These are phyloP conservation scores for Gelatoporia subvermispora DNA, from an alignment of 768 basidiomycete genomes.

Conservation along the genomic window DNA sequence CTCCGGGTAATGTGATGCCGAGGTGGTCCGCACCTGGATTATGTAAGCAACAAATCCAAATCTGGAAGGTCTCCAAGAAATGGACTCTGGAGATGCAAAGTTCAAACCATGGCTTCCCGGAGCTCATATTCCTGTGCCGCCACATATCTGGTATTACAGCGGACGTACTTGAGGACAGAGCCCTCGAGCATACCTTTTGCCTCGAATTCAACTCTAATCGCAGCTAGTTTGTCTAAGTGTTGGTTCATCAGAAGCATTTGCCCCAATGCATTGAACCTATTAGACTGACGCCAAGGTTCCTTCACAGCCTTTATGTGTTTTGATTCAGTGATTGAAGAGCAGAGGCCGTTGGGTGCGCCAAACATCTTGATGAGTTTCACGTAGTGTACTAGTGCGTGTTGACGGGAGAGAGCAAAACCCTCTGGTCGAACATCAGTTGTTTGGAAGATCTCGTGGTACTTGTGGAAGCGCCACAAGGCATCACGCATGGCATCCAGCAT, in stretches of 20 bases:
- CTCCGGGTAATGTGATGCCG: too few relatives aligned
- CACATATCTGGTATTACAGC: too few relatives aligned
- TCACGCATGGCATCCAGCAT: conserved; percentile 7
- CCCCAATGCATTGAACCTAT: conserved; percentile 9
- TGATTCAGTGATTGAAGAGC: conserved; percentile 22
- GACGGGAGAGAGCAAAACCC: conserved; percentile 12
- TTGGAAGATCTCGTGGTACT: conserved; percentile 10
- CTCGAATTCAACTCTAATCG: conserved; percentile 10
- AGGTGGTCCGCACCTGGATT: too few relatives aligned
- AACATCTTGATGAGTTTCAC: conserved; percentile 9
- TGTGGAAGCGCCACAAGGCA: conserved; percentile 11
- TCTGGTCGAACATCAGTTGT: conserved; percentile 6
- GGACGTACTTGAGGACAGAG: not conserved
- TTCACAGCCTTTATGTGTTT: conserved; percentile 22
- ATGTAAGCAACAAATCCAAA: too few relatives aligned
- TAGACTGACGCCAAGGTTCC: conserved; percentile 18
- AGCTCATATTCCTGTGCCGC: too few relatives aligned
- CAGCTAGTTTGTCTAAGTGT: conserved; percentile 16
- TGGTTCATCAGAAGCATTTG: conserved; percentile 21
- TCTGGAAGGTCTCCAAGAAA: too few relatives aligned
- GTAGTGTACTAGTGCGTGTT: conserved; percentile 16
- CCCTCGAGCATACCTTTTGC: conserved; percentile 10
- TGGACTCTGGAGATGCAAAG: too few relatives aligned
- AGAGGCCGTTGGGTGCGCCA: conserved; percentile 20
- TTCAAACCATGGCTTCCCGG: too few relatives aligned